These are phyloP conservation scores for Ambrosia hybrid DNA, from an alignment of 140 eudicot species.

Conservation along the genomic window DNA sequence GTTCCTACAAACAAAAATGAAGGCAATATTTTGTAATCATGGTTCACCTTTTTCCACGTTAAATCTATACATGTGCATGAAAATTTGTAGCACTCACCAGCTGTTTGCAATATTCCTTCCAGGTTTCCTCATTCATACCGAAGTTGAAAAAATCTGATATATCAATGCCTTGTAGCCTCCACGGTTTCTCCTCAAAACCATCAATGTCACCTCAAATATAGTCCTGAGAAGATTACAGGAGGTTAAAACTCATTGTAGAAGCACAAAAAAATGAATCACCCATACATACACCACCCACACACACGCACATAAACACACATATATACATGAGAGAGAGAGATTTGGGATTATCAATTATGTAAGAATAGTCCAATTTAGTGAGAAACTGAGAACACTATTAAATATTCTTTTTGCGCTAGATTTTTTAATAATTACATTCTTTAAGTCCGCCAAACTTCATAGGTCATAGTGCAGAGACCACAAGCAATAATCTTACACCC, in stretches of 20 bases:
- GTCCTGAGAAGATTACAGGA: slow-evolving; percentile 53
- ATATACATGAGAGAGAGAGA: too few species aligned
- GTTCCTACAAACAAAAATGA: slow-evolving; percentile 62
- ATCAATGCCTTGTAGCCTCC: slow-evolving; percentile 80
- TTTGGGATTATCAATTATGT: too few species aligned
- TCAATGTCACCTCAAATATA: slow-evolving; percentile 94
- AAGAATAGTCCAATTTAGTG: too few species aligned
- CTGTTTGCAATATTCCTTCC: slow-evolving; percentile 98
- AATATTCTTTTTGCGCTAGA: too few species aligned
- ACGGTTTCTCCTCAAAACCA: slow-evolving; percentile 96
- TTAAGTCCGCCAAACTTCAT: too few species aligned
- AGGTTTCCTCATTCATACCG: slow-evolving; percentile 86
- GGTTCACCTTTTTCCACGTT: background rate
- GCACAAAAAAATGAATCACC: background rate
- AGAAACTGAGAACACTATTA: too few species aligned
- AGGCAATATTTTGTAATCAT: slow-evolving; percentile 7
- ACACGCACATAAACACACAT: too few species aligned
- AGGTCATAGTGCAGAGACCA: too few species aligned
- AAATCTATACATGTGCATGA: background rate
- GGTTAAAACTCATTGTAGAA: background rate
- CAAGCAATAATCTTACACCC: too few species aligned
- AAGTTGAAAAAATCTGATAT: slow-evolving; percentile 90
- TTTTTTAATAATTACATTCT: too few species aligned
- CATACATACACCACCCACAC: background rate
- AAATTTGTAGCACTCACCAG: slow-evolving; percentile 53